phyloP scores from a whole-genome alignment of 305 asterid species.

The Rubia balearica region DNA sequence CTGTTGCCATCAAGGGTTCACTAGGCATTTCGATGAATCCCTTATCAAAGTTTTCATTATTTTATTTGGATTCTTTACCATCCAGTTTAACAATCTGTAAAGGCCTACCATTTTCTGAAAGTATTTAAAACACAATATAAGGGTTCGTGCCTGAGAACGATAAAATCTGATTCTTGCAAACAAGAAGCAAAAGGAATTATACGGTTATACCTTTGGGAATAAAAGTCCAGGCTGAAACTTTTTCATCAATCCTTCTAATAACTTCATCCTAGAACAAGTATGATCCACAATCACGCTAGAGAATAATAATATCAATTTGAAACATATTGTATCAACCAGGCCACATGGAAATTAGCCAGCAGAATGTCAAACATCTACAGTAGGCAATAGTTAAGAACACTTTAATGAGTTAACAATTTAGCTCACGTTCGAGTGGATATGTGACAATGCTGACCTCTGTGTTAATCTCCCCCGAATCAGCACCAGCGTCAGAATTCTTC shows the following conservation, averaged over 20 bases:
- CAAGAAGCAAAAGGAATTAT: not conserved
- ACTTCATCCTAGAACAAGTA: constrained; percentile 51
- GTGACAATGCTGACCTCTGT: constrained; percentile 31
- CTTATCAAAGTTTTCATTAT: constrained; percentile 32
- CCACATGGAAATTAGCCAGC: constrained; percentile 2
- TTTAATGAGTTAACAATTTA: not conserved
- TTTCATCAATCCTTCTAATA: constrained; percentile 53
- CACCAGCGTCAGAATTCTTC: constrained; percentile 15
- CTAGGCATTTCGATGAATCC: constrained; percentile 27
- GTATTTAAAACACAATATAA: not conserved
- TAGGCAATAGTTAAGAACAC: not conserved
- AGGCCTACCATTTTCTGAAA: constrained; percentile 52
- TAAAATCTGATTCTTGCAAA: constrained; percentile 4
- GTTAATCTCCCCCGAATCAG: constrained; percentile 19
- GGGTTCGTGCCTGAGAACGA: constrained; percentile 4
- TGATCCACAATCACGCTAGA: constrained; percentile 11
- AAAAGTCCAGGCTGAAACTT: constrained; percentile 85
- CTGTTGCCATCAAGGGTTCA: constrained; percentile 59
- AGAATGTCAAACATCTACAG: not conserved
- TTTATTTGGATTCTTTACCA: constrained; percentile 35
- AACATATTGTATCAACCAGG: not conserved
- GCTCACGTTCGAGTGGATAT: not conserved
- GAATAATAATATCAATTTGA: not conserved
- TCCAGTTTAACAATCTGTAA: constrained; percentile 44
- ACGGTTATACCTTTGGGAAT: constrained; percentile 55